A percentile compares a stretch with the other conserved stretches of the same genome.
Evolutionary conservation across 768 basidiomycete species (phyloP).

Genomic region (Termitomyces sp.): DNA sequence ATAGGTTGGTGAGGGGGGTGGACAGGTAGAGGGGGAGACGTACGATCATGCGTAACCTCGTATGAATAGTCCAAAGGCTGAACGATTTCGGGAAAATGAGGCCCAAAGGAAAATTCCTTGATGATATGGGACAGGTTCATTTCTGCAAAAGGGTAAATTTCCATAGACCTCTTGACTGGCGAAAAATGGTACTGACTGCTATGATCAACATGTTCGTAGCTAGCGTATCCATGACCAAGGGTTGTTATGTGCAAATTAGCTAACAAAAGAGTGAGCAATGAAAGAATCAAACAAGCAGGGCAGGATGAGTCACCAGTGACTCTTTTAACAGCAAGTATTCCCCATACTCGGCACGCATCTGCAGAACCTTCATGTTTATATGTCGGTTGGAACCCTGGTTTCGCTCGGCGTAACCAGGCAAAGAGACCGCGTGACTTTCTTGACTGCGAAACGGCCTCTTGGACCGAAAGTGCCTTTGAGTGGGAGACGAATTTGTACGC

Average conservation of each 20-base stretch:
- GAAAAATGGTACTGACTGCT: conserved; percentile 50
- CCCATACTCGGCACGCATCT: conserved; percentile 83
- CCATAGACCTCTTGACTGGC: neutral
- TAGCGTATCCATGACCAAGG: conserved; percentile 91
- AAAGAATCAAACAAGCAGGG: neutral
- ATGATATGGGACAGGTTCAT: conserved; percentile 98
- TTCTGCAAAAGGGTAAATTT: conserved; percentile 40
- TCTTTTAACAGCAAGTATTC: conserved; percentile 80
- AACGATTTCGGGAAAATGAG: conserved; percentile 91
- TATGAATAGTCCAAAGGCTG: conserved; percentile 94
- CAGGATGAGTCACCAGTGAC: conserved; percentile 66
- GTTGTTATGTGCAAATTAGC: conserved; percentile 95
- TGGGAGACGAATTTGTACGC: conserved; percentile 74
- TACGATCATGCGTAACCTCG: conserved; percentile 68
- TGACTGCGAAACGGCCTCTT: conserved; percentile 70
- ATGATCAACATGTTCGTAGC: conserved; percentile 86
- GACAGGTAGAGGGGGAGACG: conserved; percentile 27
- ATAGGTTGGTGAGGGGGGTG: neutral
- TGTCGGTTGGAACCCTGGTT: conserved; percentile 63
- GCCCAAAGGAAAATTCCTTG: conserved; percentile 95
- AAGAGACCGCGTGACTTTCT: conserved; percentile 75
- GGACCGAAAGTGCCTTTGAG: conserved; percentile 61
- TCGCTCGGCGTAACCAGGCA: conserved; percentile 47
- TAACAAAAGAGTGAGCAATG: conserved; percentile 21
- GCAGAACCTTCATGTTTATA: conserved; percentile 68